A percentile compares a stretch with the other conserved stretches of the same genome.
Evolutionary conservation across 495 filamentous ascomycete genomes (phyloP).

Genomic region (Durotheca rogersii): DNA sequence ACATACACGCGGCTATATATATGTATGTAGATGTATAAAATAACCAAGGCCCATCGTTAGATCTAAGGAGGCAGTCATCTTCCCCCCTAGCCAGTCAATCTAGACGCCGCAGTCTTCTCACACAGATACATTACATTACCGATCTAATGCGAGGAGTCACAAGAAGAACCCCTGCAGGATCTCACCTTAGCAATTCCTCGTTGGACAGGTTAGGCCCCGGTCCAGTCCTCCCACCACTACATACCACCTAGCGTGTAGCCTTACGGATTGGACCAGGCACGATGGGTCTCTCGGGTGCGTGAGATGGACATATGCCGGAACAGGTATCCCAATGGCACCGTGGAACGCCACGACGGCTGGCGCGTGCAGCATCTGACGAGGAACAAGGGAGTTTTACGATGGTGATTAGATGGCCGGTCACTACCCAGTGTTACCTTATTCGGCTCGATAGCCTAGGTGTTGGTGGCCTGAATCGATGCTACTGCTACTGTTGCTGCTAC

Average conservation of each 20-base stretch:
- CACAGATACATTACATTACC: constrained; percentile 21
- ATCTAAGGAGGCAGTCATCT: constrained; percentile 4
- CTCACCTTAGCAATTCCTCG: constrained; percentile 28
- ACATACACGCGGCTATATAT: too few species aligned
- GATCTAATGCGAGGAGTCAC: constrained; percentile 33
- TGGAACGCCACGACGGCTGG: constrained; percentile 24
- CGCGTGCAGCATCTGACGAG: constrained; percentile 14
- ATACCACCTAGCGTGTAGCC: too few species aligned
- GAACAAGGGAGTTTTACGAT: constrained; percentile 4
- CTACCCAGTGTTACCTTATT: neutral
- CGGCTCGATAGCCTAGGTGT: constrained; percentile 21
- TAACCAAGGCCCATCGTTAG: constrained; percentile 9
- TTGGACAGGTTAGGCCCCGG: constrained; percentile 19
- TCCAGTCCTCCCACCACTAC: constrained; percentile 20
- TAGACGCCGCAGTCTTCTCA: constrained; percentile 22
- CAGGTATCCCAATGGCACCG: constrained; percentile 17
- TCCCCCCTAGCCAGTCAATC: constrained; percentile 10
- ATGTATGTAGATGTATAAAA: too few species aligned
- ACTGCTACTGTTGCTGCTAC: too few species aligned
- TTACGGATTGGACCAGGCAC: constrained; percentile 17
- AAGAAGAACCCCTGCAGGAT: constrained; percentile 33
- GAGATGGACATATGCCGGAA: constrained; percentile 3
- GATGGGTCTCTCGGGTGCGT: constrained; percentile 10
- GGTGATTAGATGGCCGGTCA: constrained; percentile 9
- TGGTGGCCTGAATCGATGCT: too few species aligned